Conservation (phyloP, 257 asterid species). For the Linderniella brevidens region DNA sequence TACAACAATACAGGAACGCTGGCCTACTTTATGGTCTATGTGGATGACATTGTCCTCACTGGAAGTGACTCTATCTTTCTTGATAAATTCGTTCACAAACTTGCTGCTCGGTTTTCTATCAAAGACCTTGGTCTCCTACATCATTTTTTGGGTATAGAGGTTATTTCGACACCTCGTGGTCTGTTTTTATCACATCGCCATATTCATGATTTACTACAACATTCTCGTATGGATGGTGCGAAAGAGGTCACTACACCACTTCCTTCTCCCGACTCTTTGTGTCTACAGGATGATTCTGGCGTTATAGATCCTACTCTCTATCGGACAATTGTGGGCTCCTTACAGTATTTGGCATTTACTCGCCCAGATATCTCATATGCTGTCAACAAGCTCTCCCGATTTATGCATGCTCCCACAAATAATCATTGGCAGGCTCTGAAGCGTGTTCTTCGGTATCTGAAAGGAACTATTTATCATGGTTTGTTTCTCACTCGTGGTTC, state of each 20-base stretch:
- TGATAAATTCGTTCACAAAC: too few species aligned
- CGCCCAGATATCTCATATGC: not conserved
- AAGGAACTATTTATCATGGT: not conserved
- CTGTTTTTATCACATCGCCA: not conserved
- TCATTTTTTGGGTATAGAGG: not conserved
- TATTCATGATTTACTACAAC: not conserved
- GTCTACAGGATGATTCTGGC: not conserved
- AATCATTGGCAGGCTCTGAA: not conserved
- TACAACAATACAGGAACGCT: not conserved
- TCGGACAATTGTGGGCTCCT: too few species aligned
- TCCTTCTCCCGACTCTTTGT: not conserved
- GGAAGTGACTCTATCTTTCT: not conserved
- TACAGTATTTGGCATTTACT: not conserved
- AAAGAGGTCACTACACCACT: not conserved
- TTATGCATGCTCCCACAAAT: not conserved
- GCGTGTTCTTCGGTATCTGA: not conserved
- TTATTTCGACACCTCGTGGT: not conserved
- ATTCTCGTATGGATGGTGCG: not conserved
- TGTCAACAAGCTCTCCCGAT: not conserved
- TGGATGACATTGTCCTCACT: constrained; percentile 1
- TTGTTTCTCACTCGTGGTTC: not conserved
- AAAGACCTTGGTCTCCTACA: not conserved
- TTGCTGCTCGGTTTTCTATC: not conserved
- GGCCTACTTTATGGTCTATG: not conserved
- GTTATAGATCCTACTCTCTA: too few species aligned